Evolutionary conservation across 306 rosid genomes (phyloP), one percentile per base, ranked within the genome.

Genomic region (Quercus parvula): DNA sequence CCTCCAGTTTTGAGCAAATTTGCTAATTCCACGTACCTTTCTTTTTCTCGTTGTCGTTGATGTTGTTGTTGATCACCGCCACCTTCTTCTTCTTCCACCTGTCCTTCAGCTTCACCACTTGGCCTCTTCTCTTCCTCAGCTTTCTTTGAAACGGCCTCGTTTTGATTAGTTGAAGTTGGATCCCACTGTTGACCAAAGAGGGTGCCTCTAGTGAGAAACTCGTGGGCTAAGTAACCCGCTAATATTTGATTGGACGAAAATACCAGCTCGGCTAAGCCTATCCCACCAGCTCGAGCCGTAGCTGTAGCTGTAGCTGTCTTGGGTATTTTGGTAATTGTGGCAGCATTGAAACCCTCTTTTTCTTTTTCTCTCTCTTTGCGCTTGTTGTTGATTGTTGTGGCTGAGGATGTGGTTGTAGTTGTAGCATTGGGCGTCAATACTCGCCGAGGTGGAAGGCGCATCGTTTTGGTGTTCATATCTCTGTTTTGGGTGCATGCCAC

Each of bases 371-470:
- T 75, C 52, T 92, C 97, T 83, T 89, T 92, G 49, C 96, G 84
- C 90, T 92, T 87, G 19, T 59, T 70, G 44, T 41, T 41, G 46
- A 7, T 41, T 41, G 46, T 41, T 41, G 46, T 41, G 46, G 46
- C 46, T 41, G 46, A 41, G 46, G 46, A 41, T 8, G 46, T 41
- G 46, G 46, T 2, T 41, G 46, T 41, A 2, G 46, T 8, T 19
- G 12, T 69, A 70, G 77, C 17, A 5, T 56, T 64, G 73, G 91
- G 76, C 87, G 97, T 91, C 80, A 84, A 77, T n/a, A 87, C 82
- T 18, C 98, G 92, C 49, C 99, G 99, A 52, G 99, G 99, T 14
- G 99, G 98, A 5, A 91, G 89, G 88, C 97, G 98, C 98, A 95
- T 92, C 90, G 96, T 90, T 91, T 95, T 95, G 88, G 99, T 95